Percentiles rank a stretch among this genome's conserved stretches.
phyloP scores from a whole-genome alignment of 768 basidiomycete genomes.

The Hemileccinum rubropunctum region DNA sequence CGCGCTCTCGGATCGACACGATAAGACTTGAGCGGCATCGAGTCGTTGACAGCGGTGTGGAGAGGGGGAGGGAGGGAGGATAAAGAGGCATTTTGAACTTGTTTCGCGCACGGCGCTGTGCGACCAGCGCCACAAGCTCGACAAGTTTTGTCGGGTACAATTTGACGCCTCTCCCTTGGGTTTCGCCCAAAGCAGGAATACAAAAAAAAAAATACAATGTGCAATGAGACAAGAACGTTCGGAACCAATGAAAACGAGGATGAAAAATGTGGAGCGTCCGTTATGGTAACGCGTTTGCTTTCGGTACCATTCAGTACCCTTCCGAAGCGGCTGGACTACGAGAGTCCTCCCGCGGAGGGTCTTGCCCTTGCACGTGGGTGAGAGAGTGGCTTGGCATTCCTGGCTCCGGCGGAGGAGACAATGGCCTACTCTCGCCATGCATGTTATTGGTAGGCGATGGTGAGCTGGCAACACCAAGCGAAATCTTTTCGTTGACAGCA shows the following conservation, averaged over 20 bases:
- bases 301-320: slow-evolving; percentile 25
- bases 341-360: slow-evolving; percentile 62
- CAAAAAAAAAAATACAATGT: slow-evolving; percentile 34
- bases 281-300: slow-evolving; percentile 19
- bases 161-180: slow-evolving; percentile 18
- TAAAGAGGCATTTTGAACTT: slow-evolving; percentile 20
- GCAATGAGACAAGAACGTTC: slow-evolving; percentile 33
- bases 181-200: slow-evolving; percentile 29
- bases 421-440: slow-evolving; percentile 44
- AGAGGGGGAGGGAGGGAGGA: too few species aligned
- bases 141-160: slow-evolving; percentile 21
- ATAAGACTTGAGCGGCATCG: slow-evolving; percentile 31
- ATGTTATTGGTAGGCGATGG: slow-evolving; percentile 51
- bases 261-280: slow-evolving; percentile 35
- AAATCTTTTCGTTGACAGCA: slow-evolving; percentile 80
- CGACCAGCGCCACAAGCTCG: slow-evolving; percentile 32
- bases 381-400: slow-evolving; percentile 47
- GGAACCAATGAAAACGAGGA: slow-evolving; percentile 30
- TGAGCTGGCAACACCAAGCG: slow-evolving; percentile 56
- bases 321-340: slow-evolving; percentile 37
- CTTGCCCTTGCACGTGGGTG: slow-evolving; percentile 56
- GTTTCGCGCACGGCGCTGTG: slow-evolving; percentile 32
- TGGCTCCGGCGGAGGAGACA: slow-evolving; percentile 65
- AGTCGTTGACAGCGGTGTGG: slow-evolving; percentile 33
- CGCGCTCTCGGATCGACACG: slow-evolving; percentile 34